Conservation (phyloP, 768 basidiomycete genomes). For the Cystobasidium ongulense region DNA sequence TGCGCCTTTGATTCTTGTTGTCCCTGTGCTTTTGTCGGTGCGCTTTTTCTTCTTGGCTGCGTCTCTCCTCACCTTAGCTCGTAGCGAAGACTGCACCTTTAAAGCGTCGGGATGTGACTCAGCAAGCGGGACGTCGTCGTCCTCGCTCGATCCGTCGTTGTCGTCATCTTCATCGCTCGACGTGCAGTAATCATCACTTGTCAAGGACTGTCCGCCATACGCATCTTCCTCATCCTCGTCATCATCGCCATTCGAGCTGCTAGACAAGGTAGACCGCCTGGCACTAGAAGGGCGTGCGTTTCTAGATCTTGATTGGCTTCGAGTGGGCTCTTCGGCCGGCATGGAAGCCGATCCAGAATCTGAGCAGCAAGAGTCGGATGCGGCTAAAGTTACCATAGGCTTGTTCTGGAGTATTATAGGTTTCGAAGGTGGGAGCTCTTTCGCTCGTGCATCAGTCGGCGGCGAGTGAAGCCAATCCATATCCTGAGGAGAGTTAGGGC, state of each 20-base stretch:
- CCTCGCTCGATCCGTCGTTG: conserved; percentile 18
- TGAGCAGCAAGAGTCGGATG: not conserved
- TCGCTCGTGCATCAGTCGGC: not conserved
- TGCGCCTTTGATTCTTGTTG: not conserved
- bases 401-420: not conserved
- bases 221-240: not conserved
- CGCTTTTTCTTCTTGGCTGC: conserved; percentile 9
- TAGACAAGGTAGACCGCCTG: not conserved
- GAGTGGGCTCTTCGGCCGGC: not conserved
- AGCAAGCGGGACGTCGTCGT: conserved; percentile 75
- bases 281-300: not conserved
- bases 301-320: not conserved
- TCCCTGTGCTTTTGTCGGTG: not conserved
- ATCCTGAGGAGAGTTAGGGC: not conserved
- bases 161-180: conserved; percentile 15
- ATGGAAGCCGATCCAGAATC: not conserved
- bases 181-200: conserved; percentile 26
- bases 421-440: not conserved
- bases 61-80: conserved; percentile 44
- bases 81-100: conserved; percentile 70
- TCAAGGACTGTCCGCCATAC: not conserved
- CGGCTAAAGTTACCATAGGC: not conserved
- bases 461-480: conserved; percentile 17
- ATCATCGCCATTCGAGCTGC: not conserved
- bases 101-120: conserved; percentile 73